Conservation (phyloP, 164 flowering plant species). For the Aristolochia contorta region DNA sequence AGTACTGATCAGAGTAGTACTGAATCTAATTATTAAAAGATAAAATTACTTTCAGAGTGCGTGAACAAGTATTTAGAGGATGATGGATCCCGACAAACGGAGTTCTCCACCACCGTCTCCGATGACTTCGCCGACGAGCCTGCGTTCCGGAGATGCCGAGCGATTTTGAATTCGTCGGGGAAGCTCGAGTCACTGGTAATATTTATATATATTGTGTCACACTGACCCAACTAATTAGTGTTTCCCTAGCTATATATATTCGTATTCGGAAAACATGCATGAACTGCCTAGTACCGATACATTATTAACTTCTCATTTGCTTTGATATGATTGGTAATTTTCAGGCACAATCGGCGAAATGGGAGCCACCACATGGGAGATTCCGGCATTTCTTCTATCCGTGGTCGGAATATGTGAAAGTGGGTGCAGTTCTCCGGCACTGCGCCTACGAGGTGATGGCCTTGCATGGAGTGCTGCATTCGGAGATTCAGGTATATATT, state of each 20-base stretch:
- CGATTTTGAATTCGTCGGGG: slow-evolving; percentile 52
- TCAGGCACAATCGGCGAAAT: slow-evolving; percentile 70
- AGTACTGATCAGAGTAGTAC: no score
- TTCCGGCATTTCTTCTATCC: slow-evolving; percentile 66
- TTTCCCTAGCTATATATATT: no score
- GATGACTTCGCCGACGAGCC: slow-evolving; percentile 78
- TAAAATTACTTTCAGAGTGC: slow-evolving; percentile 39
- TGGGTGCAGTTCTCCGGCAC: slow-evolving; percentile 63
- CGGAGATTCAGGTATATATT: slow-evolving; percentile 71
- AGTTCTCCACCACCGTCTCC: slow-evolving; percentile 48
- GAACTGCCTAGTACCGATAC: no score
- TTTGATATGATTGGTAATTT: no score
- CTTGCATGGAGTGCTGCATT: slow-evolving; percentile 78
- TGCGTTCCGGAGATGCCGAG: slow-evolving; percentile 50
- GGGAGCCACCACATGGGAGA: slow-evolving; percentile 92
- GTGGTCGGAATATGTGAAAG: slow-evolving; percentile 75
- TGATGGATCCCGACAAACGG: slow-evolving; percentile 43
- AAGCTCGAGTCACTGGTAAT: slow-evolving; percentile 62
- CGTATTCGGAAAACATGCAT: no score
- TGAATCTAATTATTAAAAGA: no score
- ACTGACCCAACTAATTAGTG: no score
- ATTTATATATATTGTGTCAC: no score
- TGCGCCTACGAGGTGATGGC: slow-evolving; percentile 91
- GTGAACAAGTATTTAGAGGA: slow-evolving; percentile 64
- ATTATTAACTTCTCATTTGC: no score